Percentiles rank a stretch among this genome's conserved stretches.
These are phyloP conservation scores for Fusarium decemcellulare DNA, from an alignment of 2,329 filamentous ascomycete genomes.

Conservation along the genomic window DNA sequence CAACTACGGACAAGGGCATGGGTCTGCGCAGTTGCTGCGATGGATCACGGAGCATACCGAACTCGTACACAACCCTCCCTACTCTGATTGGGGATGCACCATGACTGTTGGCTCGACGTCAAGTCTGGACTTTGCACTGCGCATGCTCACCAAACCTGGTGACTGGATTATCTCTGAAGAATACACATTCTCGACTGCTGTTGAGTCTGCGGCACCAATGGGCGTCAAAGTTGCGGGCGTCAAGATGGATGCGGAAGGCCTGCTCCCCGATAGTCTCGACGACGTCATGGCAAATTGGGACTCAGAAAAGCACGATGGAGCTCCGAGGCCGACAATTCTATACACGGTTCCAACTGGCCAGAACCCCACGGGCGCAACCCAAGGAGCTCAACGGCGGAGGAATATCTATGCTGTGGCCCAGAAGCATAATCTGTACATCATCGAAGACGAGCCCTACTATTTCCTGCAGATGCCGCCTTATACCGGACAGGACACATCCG, in stretches of 20 bases:
- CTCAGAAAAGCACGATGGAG: background rate
- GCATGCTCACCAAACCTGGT: conserved; percentile 71
- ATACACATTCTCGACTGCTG: conserved; percentile 49
- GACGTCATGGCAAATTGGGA: background rate
- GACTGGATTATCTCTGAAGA: conserved; percentile 77
- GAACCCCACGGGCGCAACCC: conserved; percentile 81
- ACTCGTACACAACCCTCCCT: conserved; percentile 79
- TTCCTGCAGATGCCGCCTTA: conserved; percentile 72
- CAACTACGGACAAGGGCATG: conserved; percentile 80
- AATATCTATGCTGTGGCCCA: conserved; percentile 80
- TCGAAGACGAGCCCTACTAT: conserved; percentile 92
- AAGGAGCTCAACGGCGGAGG: conserved; percentile 68
- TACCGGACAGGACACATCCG: conserved; percentile 1
- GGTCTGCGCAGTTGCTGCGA: conserved; percentile 77
- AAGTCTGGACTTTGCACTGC: conserved; percentile 64
- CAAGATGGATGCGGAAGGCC: background rate
- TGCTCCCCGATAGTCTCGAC: background rate
- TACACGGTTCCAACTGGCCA: conserved; percentile 83
- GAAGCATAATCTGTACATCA: conserved; percentile 83
- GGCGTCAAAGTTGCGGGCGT: background rate
- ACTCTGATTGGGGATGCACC: conserved; percentile 77
- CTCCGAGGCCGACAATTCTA: conserved; percentile 73
- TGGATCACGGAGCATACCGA: conserved; percentile 84
- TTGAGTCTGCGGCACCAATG: background rate
- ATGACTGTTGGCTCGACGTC: conserved; percentile 67